phyloP scores from a whole-genome alignment of 495 filamentous ascomycete genomes.

The Sabuloglossum arenarium region DNA sequence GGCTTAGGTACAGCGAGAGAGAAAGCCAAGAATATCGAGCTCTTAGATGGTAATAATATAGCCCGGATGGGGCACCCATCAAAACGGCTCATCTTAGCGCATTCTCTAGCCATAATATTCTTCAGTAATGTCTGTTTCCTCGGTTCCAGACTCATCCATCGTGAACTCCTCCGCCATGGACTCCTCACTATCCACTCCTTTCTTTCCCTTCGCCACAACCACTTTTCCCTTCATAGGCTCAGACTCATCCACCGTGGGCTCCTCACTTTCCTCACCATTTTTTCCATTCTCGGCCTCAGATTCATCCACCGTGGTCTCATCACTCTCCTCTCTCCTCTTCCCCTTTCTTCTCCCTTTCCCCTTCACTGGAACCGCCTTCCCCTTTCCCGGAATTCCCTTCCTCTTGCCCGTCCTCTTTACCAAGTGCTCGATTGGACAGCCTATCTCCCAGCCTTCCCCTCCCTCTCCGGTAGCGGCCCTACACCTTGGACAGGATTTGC shows the following conservation, averaged over 20 bases:
- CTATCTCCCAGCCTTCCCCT: conserved; percentile 18
- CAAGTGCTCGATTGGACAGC: conserved; percentile 23
- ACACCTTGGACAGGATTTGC: conserved; percentile 61
- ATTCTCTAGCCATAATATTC: neutral
- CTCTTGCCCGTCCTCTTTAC: conserved; percentile 17
- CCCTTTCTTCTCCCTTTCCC: neutral
- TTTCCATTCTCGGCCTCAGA: neutral
- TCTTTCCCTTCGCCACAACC: neutral
- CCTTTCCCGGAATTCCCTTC: conserved; percentile 9
- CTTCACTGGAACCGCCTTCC: neutral
- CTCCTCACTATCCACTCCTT: neutral
- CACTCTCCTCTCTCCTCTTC: neutral
- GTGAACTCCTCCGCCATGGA: neutral
- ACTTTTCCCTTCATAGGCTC: no score
- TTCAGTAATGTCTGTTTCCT: neutral
- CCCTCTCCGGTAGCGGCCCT: conserved; percentile 27
- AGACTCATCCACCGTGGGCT: no score
- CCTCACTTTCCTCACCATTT: neutral
- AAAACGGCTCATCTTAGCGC: neutral
- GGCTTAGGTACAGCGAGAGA: no score
- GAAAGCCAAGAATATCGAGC: no score
- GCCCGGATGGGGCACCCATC: neutral
- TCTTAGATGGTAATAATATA: no score
- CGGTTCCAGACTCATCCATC: neutral
- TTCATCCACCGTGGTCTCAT: neutral